Percentiles rank a stretch among this genome's conserved stretches.
Evolutionary conservation across 306 rosid genomes (phyloP).

Genomic region (peach (Prunus persica)): Prunus_persica_NCBIv2 NC_034011.1:15401001-15401500

Average conservation of each 20-base stretch:
- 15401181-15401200: no score
- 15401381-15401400: not conserved
- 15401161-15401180: no score
- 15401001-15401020: no score
- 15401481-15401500: conserved; percentile 77
- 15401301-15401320: not conserved
- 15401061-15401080: no score
- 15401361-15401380: not conserved
- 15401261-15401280: not conserved
- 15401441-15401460: conserved; percentile 24
- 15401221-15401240: no score
- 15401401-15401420: not conserved
- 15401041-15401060: no score
- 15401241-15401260: not conserved
- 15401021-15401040: no score
- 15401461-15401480: conserved; percentile 63
- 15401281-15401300: not conserved
- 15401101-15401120: no score
- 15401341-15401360: not conserved
- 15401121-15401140: no score
- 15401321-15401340: not conserved
- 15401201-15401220: no score
- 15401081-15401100: no score
- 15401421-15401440: not conserved
- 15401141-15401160: no score